Percentiles rank a stretch among this genome's conserved stretches.
phyloP scores from a whole-genome alignment of 2,329 filamentous ascomycete genomes.

The Penicillium sp. region DNA sequence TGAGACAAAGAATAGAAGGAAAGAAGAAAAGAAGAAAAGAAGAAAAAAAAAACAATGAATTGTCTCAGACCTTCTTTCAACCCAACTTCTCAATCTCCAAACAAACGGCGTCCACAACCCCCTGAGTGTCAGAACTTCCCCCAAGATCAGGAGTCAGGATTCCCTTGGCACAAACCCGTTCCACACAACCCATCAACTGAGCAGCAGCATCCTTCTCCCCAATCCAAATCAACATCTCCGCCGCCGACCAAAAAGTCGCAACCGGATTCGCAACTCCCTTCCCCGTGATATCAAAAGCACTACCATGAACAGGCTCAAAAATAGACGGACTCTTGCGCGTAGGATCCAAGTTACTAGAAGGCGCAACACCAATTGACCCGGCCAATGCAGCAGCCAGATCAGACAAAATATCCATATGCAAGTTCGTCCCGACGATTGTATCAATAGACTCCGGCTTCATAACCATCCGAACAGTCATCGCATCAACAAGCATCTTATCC shows the following conservation, averaged over 20 bases:
- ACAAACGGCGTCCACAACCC: slow-evolving; percentile 58
- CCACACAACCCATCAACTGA: slow-evolving; percentile 58
- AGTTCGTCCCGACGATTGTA: slow-evolving; percentile 56
- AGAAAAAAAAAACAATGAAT: neutral
- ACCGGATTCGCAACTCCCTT: slow-evolving; percentile 59
- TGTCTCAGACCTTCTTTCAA: slow-evolving; percentile 5
- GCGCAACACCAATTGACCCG: slow-evolving; percentile 69
- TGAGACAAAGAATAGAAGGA: neutral
- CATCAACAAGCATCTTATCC: slow-evolving; percentile 59
- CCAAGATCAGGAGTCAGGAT: slow-evolving; percentile 61
- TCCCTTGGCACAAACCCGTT: slow-evolving; percentile 56
- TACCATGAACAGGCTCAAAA: slow-evolving; percentile 65
- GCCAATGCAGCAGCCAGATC: slow-evolving; percentile 68
- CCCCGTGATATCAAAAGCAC: slow-evolving; percentile 55
- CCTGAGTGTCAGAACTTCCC: slow-evolving; percentile 56
- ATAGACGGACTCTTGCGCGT: slow-evolving; percentile 59
- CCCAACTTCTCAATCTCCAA: slow-evolving; percentile 47
- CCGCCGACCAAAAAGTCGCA: slow-evolving; percentile 67
- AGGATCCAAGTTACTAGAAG: slow-evolving; percentile 67
- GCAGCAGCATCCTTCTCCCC: slow-evolving; percentile 59
- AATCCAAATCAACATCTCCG: slow-evolving; percentile 65
- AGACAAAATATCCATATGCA: slow-evolving; percentile 65
- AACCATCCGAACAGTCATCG: slow-evolving; percentile 58
- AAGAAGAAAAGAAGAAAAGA: neutral
- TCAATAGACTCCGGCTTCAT: slow-evolving; percentile 52